Evolutionary conservation across 1,284 basidiomycete genomes (phyloP), one percentile per base, ranked within the genome.

Genomic region (Irpex sp.): DNA sequence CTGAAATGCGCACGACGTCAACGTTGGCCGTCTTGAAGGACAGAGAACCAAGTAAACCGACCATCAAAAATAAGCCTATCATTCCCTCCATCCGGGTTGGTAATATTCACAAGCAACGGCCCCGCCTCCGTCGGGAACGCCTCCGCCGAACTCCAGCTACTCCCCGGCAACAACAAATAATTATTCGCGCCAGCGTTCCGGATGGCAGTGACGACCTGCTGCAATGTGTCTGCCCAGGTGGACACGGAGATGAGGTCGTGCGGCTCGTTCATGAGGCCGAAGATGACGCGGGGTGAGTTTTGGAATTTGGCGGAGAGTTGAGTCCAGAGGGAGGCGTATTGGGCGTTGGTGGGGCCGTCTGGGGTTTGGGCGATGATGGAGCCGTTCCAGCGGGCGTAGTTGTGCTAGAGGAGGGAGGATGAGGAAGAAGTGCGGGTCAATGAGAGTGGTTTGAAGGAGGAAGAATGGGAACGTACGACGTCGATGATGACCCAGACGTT

Each of bases 1-100:
- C 82, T 76, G 8, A 36, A 19, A 10, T n/a, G 7, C 6, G 3
- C 7, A 33, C 28, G 2, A n/a, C n/a, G n/a, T n/a, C n/a, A n/a
- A n/a, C n/a, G n/a, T n/a, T n/a, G n/a, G n/a, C n/a, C n/a, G n/a
- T n/a, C 12, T 42, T 39, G 42, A 16, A 12, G 9, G 60, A 47
- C 3, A 51, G 1, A 19, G 49, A 19, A 18, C 21, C 9, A n/a
- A n/a, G 10, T 49, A n/a, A 37, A 39, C 54, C 47, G 21, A 78
- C 78, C 79, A 66, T 86, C 84, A 62, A 86, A 82, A 66, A 86
- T 72, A 36, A 86, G 75, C 68, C 80, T 81, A 69, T 69, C 74
- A 2, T 72, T 79, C 57, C 71, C 75, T 36, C 80, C 79, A 39
- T 74, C 73, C 10, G 83, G 82, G 68, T 86, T 82, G 0, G 79